Percentiles rank a stretch among this genome's conserved stretches.
Evolutionary conservation across 208 protist species (phyloP).

Genomic region (Trypanosoma cruzi): DNA sequence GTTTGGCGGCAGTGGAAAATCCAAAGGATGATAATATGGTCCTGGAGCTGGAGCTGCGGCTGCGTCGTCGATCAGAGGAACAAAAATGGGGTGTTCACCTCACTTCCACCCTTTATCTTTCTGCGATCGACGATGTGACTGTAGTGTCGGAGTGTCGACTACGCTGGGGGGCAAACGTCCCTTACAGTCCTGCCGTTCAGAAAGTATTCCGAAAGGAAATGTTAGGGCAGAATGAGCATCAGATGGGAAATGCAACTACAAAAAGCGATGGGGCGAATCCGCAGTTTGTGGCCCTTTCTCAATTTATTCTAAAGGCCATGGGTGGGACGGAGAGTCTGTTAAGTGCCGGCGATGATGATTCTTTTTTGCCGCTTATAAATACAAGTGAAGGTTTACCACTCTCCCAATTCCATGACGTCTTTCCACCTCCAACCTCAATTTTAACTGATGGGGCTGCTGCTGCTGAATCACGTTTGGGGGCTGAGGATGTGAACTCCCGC

Average conservation of each 20-base stretch:
- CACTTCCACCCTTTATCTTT: constrained; percentile 48
- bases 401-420: neutral
- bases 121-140: constrained; percentile 46
- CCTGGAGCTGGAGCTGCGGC: constrained; percentile 39
- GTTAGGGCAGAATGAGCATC: neutral
- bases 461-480: neutral
- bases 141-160: constrained; percentile 22
- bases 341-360: neutral
- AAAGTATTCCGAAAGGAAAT: constrained; percentile 1
- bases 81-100: constrained; percentile 75
- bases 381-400: constrained; percentile 2
- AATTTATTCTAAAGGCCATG: constrained; percentile 19
- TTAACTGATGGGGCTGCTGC: neutral
- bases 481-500: neutral
- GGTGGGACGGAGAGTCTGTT: neutral
- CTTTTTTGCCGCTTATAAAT: neutral
- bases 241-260: neutral
- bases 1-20: neutral
- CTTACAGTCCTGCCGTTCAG: neutral
- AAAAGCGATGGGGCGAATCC: neutral
- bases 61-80: constrained; percentile 49
- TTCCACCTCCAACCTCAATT: neutral
- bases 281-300: constrained; percentile 13
- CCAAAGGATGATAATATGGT: neutral
- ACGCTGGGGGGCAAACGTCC: neutral